Evolutionary conservation across 2,329 filamentous ascomycete species (phyloP), one percentile per base, ranked within the genome.

Genomic region (Alternaria panax): DNA sequence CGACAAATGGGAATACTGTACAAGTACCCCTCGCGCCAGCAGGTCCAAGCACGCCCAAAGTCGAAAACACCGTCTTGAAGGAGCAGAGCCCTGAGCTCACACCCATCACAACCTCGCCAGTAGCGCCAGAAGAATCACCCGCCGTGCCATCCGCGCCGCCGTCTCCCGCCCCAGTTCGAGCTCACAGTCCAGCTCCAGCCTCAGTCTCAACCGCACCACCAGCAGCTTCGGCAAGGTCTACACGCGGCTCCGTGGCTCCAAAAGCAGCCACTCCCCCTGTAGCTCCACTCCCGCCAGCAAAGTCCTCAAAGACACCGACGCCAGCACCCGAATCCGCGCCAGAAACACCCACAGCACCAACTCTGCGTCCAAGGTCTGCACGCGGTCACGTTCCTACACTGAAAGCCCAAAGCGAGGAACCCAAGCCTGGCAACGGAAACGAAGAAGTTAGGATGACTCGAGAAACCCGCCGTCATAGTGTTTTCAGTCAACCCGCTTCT

Each of bases 331-430:
- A 69, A 14, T 22, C 63, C n/a, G 58, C 40, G 18, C 54, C 65
- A 27, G 60, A 62, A 4, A 30, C 63, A 14, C 50, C 69, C 11
- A 59, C 51, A 8, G 64, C 60, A 11, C 64, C 62, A 9, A 54
- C 64, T 18, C 63, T 66, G 48, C 77, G 71, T 53, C 60, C 77
- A 7, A 76, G 81, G 41, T 76, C 78, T 42, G 71, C 81, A 52
- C 80, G 81, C 54, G 69, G 70, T 40, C 75, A 74, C 50, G 69
- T 74, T 24, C 76, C 68, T 16, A 77, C 70, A 7, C 75, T 74
- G 9, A 82, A 83, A 66, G 82, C 83, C 12, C 81, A 82, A 28
- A 82, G 80, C 52, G 82, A 83, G 60, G 82, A 84, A 63, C 80
- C 83, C 11, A 76, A 78, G 57, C 67, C 69, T 11, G 34, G 34